Base-by-base conservation (phyloP, 176 grass and related monocot species). In the Carex parvula region DNA sequence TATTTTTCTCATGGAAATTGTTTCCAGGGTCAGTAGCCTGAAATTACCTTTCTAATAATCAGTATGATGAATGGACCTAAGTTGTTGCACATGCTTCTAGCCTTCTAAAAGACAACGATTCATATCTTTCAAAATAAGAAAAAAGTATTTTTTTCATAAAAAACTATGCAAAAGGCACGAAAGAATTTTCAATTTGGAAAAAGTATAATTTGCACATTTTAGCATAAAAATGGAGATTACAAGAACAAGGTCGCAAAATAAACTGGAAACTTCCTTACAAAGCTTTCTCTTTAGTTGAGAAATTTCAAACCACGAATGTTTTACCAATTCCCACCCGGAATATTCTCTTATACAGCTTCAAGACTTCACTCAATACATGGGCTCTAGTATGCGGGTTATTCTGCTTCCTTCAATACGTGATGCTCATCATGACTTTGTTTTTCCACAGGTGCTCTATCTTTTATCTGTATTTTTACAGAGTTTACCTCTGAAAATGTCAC, bases 351-450 rank as follows among this genome's bases (percentile, higher is more conserved):
- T 90, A 62, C 84, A 98, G 95, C 74, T 98, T 80, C 86, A 91
- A 89, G 95, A 98, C 29, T 93, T 94, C 58, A 85, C 80, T 22
- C 84, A 93, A 81, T 93, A 93, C 85, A 90, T 98, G 88, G 92
- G 89, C 6, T 68, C 92, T 50, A 72, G 66, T 79, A 86, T 90
- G 29, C 95, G 86, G 22, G 84, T 98, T 56, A 84, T 95, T 59
- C 86, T 98, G 80, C 57, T 93, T 64, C 95, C 95, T 79, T 98
- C 92, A 20, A 82, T 93, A 84, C 90, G 92, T 60, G 95, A 98
- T 93, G 95, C 95, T 87, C 91, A 98, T 57, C 91, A 95, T 89
- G 91, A 98, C 74, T 86, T 88, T 60, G 88, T 98, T 91, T 98
- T 98, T 62, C 95, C 95, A 66, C 95, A 98, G 95, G 95, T 98